Evolutionary conservation across 208 protist genomes (phyloP).

Genomic region (Kentomonas sorsogonicus): DNA sequence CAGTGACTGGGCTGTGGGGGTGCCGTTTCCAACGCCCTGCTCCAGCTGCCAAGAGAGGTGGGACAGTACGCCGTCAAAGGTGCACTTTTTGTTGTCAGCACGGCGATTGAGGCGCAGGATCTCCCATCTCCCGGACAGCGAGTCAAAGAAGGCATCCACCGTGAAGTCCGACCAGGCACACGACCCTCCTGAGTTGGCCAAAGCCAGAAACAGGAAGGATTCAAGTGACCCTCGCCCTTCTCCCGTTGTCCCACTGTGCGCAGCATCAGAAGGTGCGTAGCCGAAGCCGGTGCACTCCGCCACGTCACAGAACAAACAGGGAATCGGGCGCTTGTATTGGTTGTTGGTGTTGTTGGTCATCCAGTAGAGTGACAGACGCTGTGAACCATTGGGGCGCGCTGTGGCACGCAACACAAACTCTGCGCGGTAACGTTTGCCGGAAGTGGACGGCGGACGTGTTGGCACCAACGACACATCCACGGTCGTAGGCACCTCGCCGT

Average conservation of each 20-base stretch:
- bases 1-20: constrained; percentile 14
- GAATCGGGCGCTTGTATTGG: constrained; percentile 32
- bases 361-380: constrained; percentile 37
- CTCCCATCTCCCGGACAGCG: constrained; percentile 48
- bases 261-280: not conserved
- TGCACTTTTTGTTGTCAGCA: constrained; percentile 52
- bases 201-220: constrained; percentile 52
- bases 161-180: constrained; percentile 82
- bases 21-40: constrained; percentile 9
- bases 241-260: no score
- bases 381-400: constrained; percentile 16
- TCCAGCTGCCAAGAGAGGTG: constrained; percentile 56
- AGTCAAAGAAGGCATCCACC: constrained; percentile 61
- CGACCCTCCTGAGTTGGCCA: constrained; percentile 74
- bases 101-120: constrained; percentile 42
- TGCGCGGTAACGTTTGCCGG: constrained; percentile 16
- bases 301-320: constrained; percentile 54
- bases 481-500: not conserved
- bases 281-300: constrained; percentile 35
- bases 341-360: constrained; percentile 39
- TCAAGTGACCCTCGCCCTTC: constrained; percentile 28
- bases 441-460: not conserved
- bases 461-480: not conserved
- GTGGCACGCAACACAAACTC: constrained; percentile 55
- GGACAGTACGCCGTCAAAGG: constrained; percentile 51